Percentiles rank a stretch among this genome's conserved stretches.
Conservation (phyloP, 2,329 filamentous ascomycete species). For the Cytospora leucostoma region DNA sequence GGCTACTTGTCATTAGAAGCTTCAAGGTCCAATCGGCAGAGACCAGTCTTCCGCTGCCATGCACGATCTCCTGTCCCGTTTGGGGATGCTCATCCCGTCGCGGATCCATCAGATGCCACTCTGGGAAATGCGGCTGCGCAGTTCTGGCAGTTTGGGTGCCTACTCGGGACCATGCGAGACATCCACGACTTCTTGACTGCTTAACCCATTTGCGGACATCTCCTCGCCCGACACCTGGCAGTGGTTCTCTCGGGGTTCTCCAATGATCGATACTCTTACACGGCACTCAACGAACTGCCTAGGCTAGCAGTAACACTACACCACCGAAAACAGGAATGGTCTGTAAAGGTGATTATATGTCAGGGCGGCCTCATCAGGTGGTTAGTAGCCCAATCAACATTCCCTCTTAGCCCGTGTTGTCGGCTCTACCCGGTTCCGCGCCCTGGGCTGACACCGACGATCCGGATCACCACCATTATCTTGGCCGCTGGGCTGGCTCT, state of each 20-base stretch:
- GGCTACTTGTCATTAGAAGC: background rate
- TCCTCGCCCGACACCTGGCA: background rate
- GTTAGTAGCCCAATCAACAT: conserved; percentile 10
- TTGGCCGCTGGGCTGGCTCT: background rate
- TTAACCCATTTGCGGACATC: background rate
- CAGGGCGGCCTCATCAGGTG: background rate
- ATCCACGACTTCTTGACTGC: background rate
- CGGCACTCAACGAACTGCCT: background rate
- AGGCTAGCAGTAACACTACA: background rate
- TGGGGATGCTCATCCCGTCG: background rate
- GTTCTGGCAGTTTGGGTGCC: background rate
- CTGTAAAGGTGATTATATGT: background rate
- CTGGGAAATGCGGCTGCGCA: background rate
- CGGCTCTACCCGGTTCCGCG: conserved; percentile 17
- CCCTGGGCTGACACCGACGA: conserved; percentile 13
- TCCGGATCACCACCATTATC: background rate
- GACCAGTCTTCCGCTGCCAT: background rate
- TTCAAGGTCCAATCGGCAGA: background rate
- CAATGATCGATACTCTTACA: background rate
- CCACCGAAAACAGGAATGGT: background rate
- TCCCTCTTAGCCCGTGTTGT: conserved; percentile 11
- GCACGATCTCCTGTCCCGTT: background rate
- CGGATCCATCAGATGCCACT: background rate
- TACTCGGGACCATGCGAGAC: background rate
- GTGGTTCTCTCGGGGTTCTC: background rate